phyloP scores from a whole-genome alignment of 2,329 filamentous ascomycete genomes.

The Elsinoe perseae region DNA sequence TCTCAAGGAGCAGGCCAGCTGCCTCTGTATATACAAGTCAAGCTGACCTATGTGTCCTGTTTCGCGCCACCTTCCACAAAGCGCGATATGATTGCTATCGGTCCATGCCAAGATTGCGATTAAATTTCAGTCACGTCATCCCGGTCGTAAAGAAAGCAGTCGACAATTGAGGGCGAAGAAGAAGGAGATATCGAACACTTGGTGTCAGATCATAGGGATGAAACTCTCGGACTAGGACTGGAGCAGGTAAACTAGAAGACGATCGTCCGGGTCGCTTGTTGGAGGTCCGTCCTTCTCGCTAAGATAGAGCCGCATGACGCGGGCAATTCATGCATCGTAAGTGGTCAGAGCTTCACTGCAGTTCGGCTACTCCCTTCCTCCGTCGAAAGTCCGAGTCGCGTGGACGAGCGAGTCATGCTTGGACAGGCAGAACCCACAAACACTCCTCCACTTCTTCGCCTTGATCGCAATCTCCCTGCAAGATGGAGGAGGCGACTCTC shows the following conservation, averaged over 20 bases:
- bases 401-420: neutral
- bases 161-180: neutral
- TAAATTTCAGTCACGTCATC: neutral
- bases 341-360: neutral
- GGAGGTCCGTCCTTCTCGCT: neutral
- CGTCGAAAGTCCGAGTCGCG: neutral
- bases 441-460: neutral
- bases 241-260: neutral
- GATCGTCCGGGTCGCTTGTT: neutral
- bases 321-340: neutral
- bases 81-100: neutral
- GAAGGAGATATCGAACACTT: neutral
- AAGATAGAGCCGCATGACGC: neutral
- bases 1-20: neutral
- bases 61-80: neutral
- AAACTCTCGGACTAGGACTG: neutral
- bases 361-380: neutral
- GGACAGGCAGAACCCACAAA: neutral
- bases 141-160: neutral
- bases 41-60: neutral
- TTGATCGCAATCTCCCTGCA: neutral
- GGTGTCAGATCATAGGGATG: neutral
- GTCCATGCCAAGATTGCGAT: neutral
- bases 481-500: neutral
- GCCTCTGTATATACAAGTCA: neutral